phyloP scores from a whole-genome alignment of 352 stramenopile species.

The Phytopythium litorale region DNA sequence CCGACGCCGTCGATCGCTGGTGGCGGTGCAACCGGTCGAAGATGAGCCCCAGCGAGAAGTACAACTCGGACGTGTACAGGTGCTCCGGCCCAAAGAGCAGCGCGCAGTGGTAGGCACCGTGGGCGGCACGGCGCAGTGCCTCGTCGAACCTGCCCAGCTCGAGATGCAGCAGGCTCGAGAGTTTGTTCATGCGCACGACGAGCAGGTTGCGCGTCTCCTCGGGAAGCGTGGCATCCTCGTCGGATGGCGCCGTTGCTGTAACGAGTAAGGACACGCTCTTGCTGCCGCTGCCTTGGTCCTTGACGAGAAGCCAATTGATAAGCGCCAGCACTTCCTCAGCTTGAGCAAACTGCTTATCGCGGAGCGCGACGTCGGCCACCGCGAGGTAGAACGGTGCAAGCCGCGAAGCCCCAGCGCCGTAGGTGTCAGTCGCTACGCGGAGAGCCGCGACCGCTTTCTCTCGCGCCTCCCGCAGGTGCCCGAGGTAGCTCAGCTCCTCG shows the following conservation, averaged over 20 bases:
- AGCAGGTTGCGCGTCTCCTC: constrained; percentile 63
- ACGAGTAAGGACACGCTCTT: neutral
- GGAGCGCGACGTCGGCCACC: constrained; percentile 58
- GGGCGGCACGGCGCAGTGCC: constrained; percentile 51
- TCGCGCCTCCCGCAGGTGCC: constrained; percentile 40
- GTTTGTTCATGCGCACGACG: constrained; percentile 71
- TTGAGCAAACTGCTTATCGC: constrained; percentile 55
- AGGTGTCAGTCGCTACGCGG: constrained; percentile 39
- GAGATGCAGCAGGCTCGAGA: constrained; percentile 57
- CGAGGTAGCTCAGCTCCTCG: constrained; percentile 51
- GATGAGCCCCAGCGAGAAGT: constrained; percentile 64
- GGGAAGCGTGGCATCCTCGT: constrained; percentile 19
- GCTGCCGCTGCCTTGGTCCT: constrained; percentile 33
- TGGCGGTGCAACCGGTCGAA: constrained; percentile 47
- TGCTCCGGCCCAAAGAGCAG: constrained; percentile 70
- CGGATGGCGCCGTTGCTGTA: constrained; percentile 2
- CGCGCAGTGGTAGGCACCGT: constrained; percentile 69
- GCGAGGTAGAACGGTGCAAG: constrained; percentile 67
- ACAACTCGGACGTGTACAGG: constrained; percentile 69
- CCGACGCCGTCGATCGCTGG: constrained; percentile 13
- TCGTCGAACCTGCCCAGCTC: constrained; percentile 46
- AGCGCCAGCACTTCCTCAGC: constrained; percentile 63
- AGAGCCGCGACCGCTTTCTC: constrained; percentile 39
- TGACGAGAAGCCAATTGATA: constrained; percentile 72
- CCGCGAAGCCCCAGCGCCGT: constrained; percentile 44